phyloP scores from a whole-genome alignment of 2,329 filamentous ascomycete genomes.

The Colletotrichum sp. region DNA sequence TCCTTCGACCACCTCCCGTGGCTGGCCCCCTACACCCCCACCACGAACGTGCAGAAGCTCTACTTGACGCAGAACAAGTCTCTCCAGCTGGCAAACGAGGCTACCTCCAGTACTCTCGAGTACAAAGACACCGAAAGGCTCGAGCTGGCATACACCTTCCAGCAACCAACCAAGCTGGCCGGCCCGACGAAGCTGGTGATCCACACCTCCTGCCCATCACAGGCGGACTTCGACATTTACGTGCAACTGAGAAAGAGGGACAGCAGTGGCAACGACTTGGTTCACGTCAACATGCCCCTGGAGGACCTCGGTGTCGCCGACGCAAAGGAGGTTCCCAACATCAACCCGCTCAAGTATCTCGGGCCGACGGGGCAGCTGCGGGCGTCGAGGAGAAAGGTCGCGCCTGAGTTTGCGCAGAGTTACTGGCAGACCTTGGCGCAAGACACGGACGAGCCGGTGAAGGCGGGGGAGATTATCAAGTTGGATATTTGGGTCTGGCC shows the following conservation, averaged over 20 bases:
- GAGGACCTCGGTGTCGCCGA: background rate
- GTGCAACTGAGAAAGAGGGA: background rate
- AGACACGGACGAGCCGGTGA: background rate
- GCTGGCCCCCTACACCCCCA: background rate
- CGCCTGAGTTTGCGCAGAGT: background rate
- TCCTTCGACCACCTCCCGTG: background rate
- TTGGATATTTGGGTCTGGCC: conserved; percentile 1
- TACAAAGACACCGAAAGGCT: background rate
- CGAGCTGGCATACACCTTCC: background rate
- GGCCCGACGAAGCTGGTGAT: background rate
- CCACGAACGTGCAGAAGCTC: background rate
- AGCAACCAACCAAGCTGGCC: background rate
- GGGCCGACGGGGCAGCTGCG: background rate
- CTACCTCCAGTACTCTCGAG: background rate
- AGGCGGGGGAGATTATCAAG: background rate
- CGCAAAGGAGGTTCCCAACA: background rate
- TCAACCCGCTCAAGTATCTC: background rate
- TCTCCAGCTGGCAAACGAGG: background rate
- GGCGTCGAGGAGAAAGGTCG: background rate
- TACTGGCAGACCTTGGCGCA: background rate
- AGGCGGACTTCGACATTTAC: background rate
- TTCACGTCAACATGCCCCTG: background rate
- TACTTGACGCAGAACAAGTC: background rate
- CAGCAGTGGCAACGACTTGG: background rate
- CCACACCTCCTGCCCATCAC: background rate